Conservation (phyloP, 2,329 filamentous ascomycete species). For the Geosmithia putterillii region DNA sequence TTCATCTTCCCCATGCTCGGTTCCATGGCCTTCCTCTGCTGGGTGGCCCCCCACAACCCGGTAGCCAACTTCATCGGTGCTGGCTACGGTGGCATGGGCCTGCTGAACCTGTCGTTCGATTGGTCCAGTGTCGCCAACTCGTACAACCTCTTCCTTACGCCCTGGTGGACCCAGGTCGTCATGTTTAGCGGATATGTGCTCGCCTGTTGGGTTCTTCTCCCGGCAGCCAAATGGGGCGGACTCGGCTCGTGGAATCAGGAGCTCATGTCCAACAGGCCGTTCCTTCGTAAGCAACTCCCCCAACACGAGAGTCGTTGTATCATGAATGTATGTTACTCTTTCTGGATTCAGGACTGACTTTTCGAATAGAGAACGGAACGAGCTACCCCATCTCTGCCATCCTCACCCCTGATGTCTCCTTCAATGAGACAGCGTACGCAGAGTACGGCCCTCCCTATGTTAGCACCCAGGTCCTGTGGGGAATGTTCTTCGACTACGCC, state of each 20-base stretch:
- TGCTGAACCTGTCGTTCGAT: slow-evolving; percentile 46
- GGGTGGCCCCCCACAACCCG: slow-evolving; percentile 46
- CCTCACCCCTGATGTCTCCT: slow-evolving; percentile 17
- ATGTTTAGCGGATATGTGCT: slow-evolving; percentile 41
- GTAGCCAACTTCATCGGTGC: slow-evolving; percentile 48
- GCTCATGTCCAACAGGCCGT: slow-evolving; percentile 46
- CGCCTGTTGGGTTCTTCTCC: slow-evolving; percentile 45
- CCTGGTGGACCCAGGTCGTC: slow-evolving; percentile 47
- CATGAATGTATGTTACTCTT: no score
- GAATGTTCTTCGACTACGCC: slow-evolving; percentile 48
- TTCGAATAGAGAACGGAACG: slow-evolving; percentile 14
- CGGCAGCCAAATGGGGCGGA: slow-evolving; percentile 44
- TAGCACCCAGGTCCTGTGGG: slow-evolving; percentile 44
- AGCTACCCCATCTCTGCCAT: slow-evolving; percentile 18
- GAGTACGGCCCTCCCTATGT: slow-evolving; percentile 43
- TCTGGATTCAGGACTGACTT: neutral
- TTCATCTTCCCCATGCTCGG: slow-evolving; percentile 47
- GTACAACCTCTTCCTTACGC: slow-evolving; percentile 39
- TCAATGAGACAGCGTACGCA: slow-evolving; percentile 36
- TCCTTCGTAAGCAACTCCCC: slow-evolving; percentile 16
- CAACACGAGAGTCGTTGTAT: neutral
- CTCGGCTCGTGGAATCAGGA: slow-evolving; percentile 37
- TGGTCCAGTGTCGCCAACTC: slow-evolving; percentile 48
- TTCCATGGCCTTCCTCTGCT: slow-evolving; percentile 49
- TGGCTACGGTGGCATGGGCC: slow-evolving; percentile 49